Evolutionary conservation across 2,329 filamentous ascomycete genomes (phyloP).

Genomic region (Pseudopithomyces maydicus): DNA sequence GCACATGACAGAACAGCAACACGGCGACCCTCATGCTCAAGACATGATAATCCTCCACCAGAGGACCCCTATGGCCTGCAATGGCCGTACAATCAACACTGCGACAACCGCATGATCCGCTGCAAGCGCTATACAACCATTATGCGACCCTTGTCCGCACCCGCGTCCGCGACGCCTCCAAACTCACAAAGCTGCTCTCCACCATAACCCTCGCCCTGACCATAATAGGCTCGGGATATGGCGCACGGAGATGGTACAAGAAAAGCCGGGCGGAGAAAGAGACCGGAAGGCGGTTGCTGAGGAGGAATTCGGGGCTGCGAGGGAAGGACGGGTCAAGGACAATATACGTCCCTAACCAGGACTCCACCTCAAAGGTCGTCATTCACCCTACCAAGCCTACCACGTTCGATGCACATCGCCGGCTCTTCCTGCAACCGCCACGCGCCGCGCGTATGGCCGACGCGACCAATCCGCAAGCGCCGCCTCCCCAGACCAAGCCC

Average conservation of each 20-base stretch:
- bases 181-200: slow-evolving; percentile 73
- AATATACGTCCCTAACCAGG: slow-evolving; percentile 92
- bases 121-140: slow-evolving; percentile 52
- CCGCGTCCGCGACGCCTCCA: slow-evolving; percentile 64
- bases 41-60: slow-evolving; percentile 30
- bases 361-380: slow-evolving; percentile 85
- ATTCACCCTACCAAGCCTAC: slow-evolving; percentile 89
- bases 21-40: slow-evolving; percentile 11
- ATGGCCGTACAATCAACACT: slow-evolving; percentile 93
- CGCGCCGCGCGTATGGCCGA: slow-evolving; percentile 78
- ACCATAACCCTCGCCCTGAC: slow-evolving; percentile 76
- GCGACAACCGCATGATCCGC: slow-evolving; percentile 51
- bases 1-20: slow-evolving; percentile 14
- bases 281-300: slow-evolving; percentile 78
- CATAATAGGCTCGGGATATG: slow-evolving; percentile 79
- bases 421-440: slow-evolving; percentile 90
- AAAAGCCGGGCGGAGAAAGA: slow-evolving; percentile 77
- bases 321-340: slow-evolving; percentile 95
- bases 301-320: slow-evolving; percentile 89
- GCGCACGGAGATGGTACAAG: slow-evolving; percentile 78
- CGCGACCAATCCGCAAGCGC: slow-evolving; percentile 67
- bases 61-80: slow-evolving; percentile 34
- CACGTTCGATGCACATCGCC: slow-evolving; percentile 94
- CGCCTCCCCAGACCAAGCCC: slow-evolving; percentile 87
- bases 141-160: slow-evolving; percentile 50